Percentiles rank a stretch among this genome's conserved stretches.
phyloP scores from a whole-genome alignment of 768 basidiomycete genomes.

The Epithele typhae region DNA sequence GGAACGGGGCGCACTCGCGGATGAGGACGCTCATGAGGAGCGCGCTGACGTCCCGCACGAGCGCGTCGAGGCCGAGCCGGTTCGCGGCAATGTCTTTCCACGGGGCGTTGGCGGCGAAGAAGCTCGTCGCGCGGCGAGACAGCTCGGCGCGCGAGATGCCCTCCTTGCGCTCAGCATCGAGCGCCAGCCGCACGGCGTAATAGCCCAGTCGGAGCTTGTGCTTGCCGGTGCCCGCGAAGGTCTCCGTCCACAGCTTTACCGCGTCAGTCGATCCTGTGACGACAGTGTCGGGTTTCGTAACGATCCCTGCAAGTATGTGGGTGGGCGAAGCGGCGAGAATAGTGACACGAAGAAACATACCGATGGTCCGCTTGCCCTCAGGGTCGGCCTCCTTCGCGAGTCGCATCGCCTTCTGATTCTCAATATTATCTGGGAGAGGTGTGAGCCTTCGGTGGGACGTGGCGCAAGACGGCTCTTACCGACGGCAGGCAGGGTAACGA shows the following conservation, averaged over 20 bases:
- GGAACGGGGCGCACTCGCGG: conserved; percentile 39
- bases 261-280: conserved; percentile 36
- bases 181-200: conserved; percentile 61
- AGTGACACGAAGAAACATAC: conserved; percentile 29
- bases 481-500: conserved; percentile 63
- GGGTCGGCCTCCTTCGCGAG: conserved; percentile 54
- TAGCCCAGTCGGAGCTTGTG: conserved; percentile 46
- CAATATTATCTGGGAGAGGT: conserved; percentile 52
- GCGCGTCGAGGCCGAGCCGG: conserved; percentile 52
- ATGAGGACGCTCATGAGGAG: conserved; percentile 52
- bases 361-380: conserved; percentile 56
- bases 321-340: too few relatives aligned
- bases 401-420: conserved; percentile 55
- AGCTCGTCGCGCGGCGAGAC: conserved; percentile 34
- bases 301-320: conserved; percentile 45
- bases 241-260: conserved; percentile 43
- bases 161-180: conserved; percentile 47
- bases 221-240: conserved; percentile 45
- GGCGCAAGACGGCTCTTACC: too few relatives aligned
- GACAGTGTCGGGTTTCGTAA: conserved; percentile 67
- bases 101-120: conserved; percentile 44
- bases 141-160: conserved; percentile 33
- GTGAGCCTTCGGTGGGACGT: too few relatives aligned
- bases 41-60: conserved; percentile 48
- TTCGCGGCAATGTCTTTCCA: conserved; percentile 41